Evolutionary conservation across 2,329 filamentous ascomycete genomes (phyloP).

Genomic region (Fusarium aywerte): DNA sequence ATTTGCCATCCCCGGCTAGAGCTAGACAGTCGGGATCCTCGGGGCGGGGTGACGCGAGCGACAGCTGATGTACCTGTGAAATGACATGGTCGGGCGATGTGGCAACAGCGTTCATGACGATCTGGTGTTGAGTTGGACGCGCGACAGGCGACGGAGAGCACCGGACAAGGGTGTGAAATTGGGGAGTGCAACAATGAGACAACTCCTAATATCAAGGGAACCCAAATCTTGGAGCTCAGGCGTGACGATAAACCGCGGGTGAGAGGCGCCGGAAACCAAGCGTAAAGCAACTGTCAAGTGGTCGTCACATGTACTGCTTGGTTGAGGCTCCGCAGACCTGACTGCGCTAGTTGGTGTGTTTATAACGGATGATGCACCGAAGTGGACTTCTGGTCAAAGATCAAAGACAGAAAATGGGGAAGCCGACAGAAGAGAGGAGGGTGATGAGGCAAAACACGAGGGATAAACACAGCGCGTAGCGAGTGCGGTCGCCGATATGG

Average conservation of each 20-base stretch:
- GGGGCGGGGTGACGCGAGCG: conserved; percentile 38
- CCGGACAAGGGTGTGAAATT: conserved; percentile 28
- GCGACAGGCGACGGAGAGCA: conserved; percentile 32
- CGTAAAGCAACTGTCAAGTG: conserved; percentile 29
- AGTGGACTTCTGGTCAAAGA: conserved; percentile 22
- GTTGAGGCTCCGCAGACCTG: conserved; percentile 33
- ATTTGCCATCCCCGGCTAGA: conserved; percentile 21
- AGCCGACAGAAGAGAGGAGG: conserved; percentile 16
- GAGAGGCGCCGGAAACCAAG: conserved; percentile 25
- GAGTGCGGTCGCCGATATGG: conserved; percentile 40
- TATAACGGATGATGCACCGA: conserved; percentile 22
- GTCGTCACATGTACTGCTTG: conserved; percentile 35
- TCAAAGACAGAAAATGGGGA: conserved; percentile 9
- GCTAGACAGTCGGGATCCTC: conserved; percentile 29
- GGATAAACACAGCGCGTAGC: conserved; percentile 36
- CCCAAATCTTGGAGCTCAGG: conserved; percentile 15
- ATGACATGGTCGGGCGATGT: conserved; percentile 49
- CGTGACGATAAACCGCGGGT: conserved; percentile 16
- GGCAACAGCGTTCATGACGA: conserved; percentile 43
- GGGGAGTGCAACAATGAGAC: conserved; percentile 31
- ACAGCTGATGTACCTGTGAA: conserved; percentile 50
- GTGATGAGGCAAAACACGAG: conserved; percentile 24
- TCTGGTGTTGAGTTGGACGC: conserved; percentile 26
- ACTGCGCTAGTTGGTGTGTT: conserved; percentile 21
- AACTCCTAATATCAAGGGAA: conserved; percentile 3